Percentiles rank a stretch among this genome's conserved stretches.
These are phyloP conservation scores for Boletus subcaerulescens DNA, from an alignment of 768 basidiomycete species.

Conservation along the genomic window DNA sequence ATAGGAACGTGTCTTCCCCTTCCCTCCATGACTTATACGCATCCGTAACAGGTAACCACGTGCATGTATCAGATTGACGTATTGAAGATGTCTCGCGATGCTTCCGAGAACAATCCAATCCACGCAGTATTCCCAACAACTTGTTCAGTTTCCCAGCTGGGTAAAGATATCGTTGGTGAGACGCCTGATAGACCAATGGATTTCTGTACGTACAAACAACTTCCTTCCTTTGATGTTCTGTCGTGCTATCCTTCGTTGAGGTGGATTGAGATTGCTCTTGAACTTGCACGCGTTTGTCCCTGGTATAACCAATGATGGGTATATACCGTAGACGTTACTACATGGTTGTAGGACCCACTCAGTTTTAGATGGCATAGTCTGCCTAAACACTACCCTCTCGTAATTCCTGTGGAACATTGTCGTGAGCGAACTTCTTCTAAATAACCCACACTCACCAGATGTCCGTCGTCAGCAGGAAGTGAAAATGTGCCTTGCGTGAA, in stretches of 20 bases:
- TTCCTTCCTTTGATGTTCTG: background rate
- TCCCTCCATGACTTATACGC: constrained; percentile 6
- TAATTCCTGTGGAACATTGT: background rate
- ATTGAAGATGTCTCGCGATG: background rate
- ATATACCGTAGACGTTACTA: no score
- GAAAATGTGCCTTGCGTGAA: constrained; percentile 2
- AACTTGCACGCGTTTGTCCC: background rate
- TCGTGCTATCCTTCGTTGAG: background rate
- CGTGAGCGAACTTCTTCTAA: background rate
- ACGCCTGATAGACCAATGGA: no score
- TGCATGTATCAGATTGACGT: constrained; percentile 12
- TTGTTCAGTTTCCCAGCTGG: background rate
- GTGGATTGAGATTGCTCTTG: background rate
- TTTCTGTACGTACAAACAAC: constrained; percentile 1
- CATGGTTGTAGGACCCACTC: background rate
- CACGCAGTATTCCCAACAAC: background rate
- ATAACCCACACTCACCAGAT: constrained; percentile 1
- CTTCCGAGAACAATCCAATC: background rate
- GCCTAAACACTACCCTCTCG: background rate
- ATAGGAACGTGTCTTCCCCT: constrained; percentile 5
- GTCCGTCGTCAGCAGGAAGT: constrained; percentile 7
- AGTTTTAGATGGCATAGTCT: background rate
- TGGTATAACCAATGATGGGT: background rate
- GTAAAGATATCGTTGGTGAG: background rate
- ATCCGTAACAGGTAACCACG: constrained; percentile 5